Evolutionary conservation across 2,329 filamentous ascomycete species (phyloP).

Genomic region (Rhexocercosporidium sp.): DNA sequence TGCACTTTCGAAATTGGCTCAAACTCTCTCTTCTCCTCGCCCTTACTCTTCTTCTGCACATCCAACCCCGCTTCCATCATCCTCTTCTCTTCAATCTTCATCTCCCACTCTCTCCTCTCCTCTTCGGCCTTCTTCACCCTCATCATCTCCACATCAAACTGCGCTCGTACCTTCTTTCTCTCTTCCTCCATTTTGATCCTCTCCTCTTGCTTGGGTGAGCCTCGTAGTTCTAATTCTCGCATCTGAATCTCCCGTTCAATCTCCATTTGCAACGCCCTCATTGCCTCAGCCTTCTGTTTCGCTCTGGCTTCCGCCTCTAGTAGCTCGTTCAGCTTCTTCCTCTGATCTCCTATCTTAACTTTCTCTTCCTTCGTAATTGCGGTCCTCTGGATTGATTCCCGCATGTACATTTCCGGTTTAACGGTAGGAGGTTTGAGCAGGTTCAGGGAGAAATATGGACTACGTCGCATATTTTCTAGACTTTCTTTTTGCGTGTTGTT

Average conservation of each 20-base stretch:
- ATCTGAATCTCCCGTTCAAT: too few species aligned
- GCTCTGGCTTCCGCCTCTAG: too few species aligned
- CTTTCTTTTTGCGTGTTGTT: not conserved
- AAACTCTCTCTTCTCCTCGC: not conserved
- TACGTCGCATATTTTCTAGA: constrained; percentile 24
- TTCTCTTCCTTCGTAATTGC: not conserved
- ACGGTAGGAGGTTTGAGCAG: not conserved
- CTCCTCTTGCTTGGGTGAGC: too few species aligned
- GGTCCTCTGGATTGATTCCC: not conserved
- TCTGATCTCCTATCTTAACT: not conserved
- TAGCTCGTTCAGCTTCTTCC: too few species aligned
- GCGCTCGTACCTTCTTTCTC: too few species aligned
- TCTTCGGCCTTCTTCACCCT: not conserved
- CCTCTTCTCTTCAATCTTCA: constrained; percentile 6
- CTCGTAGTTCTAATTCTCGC: too few species aligned
- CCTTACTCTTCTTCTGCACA: not conserved
- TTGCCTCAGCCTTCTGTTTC: too few species aligned
- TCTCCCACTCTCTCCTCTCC: not conserved
- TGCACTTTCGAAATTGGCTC: not conserved
- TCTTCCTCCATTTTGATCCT: too few species aligned
- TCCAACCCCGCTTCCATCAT: not conserved
- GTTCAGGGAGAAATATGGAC: constrained; percentile 22
- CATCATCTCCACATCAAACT: not conserved
- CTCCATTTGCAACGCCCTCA: too few species aligned
- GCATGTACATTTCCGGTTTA: not conserved